A percentile compares a stretch with the other conserved stretches of the same genome.
These are phyloP conservation scores for Strobilomyces dryophilus DNA, from an alignment of 768 basidiomycete genomes.

Conservation along the genomic window DNA sequence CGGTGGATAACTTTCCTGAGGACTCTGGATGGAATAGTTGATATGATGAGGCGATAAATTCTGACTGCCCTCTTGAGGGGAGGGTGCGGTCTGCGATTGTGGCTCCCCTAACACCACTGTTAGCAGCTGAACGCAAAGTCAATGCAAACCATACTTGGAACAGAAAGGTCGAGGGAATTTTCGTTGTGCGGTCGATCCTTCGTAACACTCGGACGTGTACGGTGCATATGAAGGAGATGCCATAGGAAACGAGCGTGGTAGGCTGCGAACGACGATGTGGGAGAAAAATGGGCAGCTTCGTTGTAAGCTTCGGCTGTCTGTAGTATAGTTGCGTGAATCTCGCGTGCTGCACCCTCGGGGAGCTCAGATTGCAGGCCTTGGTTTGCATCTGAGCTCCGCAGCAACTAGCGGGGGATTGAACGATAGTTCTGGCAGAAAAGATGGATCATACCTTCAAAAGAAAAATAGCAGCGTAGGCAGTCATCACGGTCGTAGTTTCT, in stretches of 20 bases:
- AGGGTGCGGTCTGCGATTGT: constrained; percentile 22
- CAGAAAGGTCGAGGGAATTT: constrained; percentile 51
- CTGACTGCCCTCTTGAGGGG: constrained; percentile 16
- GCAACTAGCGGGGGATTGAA: constrained; percentile 43
- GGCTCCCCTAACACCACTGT: constrained; percentile 18
- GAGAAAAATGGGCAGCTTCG: constrained; percentile 59
- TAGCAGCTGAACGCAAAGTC: constrained; percentile 9
- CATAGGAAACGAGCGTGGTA: constrained; percentile 79
- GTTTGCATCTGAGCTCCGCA: constrained; percentile 58
- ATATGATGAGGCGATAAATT: constrained; percentile 9
- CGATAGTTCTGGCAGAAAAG: not conserved
- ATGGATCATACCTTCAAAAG: constrained; percentile 57
- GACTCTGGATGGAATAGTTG: constrained; percentile 15
- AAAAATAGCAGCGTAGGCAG: constrained; percentile 80
- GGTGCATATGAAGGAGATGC: constrained; percentile 60
- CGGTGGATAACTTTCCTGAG: constrained; percentile 17
- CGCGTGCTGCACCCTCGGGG: constrained; percentile 54
- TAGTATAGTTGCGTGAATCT: constrained; percentile 62
- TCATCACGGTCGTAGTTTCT: constrained; percentile 82
- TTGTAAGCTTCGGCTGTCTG: constrained; percentile 77
- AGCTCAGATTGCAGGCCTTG: constrained; percentile 57
- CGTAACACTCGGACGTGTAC: constrained; percentile 41
- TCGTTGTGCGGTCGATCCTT: constrained; percentile 36
- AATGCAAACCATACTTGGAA: constrained; percentile 41
- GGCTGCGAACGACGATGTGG: constrained; percentile 61